Conservation (phyloP, 2,329 filamentous ascomycete genomes). For the Cladophialophora carrionii region DNA sequence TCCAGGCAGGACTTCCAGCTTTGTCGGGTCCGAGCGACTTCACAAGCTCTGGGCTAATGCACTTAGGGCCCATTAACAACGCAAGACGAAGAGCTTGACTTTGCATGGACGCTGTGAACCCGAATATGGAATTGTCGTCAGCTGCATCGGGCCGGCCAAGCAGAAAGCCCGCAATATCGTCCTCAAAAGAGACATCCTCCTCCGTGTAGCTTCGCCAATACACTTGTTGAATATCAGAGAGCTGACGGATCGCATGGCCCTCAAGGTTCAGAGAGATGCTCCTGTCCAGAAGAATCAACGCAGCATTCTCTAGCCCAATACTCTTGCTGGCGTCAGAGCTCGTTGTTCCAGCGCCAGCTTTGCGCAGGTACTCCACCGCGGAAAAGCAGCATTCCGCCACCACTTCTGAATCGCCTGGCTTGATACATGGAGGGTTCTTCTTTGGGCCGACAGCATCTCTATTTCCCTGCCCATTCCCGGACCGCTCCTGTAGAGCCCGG, state of each 20-base stretch:
- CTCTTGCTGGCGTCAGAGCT: slow-evolving; percentile 1
- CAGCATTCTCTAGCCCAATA: slow-evolving; percentile 30
- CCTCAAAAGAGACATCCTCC: slow-evolving; percentile 8
- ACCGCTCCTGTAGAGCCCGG: slow-evolving; percentile 40
- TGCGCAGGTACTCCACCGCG: slow-evolving; percentile 46
- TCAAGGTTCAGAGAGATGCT: slow-evolving; percentile 31
- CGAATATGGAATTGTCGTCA: slow-evolving; percentile 24
- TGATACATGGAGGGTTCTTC: background rate
- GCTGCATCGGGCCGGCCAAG: slow-evolving; percentile 26
- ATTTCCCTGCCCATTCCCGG: slow-evolving; percentile 40
- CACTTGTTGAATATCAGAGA: slow-evolving; percentile 28
- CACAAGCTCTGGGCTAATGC: slow-evolving; percentile 26
- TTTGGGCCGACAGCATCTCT: slow-evolving; percentile 35
- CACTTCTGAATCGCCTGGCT: slow-evolving; percentile 24
- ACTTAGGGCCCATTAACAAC: slow-evolving; percentile 29
- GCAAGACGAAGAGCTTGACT: slow-evolving; percentile 35
- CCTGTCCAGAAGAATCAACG: slow-evolving; percentile 37
- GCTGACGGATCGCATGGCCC: slow-evolving; percentile 25
- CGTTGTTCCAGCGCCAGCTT: slow-evolving; percentile 28
- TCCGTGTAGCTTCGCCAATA: slow-evolving; percentile 27
- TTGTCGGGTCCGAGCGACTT: slow-evolving; percentile 26
- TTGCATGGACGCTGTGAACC: slow-evolving; percentile 35
- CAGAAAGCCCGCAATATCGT: slow-evolving; percentile 18
- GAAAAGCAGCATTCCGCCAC: slow-evolving; percentile 48
- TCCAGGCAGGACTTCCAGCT: slow-evolving; percentile 41